Conservation (phyloP, 2,329 filamentous ascomycete species). For the Trichothecium roseum region DNA sequence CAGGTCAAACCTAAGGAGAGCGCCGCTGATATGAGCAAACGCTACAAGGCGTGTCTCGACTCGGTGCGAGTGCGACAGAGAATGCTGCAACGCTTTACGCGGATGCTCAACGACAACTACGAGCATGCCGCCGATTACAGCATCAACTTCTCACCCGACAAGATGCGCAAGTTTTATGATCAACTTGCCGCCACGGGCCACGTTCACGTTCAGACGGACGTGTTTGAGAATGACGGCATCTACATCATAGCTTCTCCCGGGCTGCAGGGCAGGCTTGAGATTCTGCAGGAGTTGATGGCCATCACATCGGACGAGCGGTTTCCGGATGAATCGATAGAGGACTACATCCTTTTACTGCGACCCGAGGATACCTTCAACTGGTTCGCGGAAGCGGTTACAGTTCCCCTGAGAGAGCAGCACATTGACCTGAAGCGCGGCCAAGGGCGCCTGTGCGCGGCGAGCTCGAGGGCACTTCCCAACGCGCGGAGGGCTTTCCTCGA, state of each 20-base stretch:
- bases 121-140: conserved; percentile 96
- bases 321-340: conserved; percentile 61
- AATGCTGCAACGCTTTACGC: conserved; percentile 91
- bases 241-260: conserved; percentile 79
- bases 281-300: conserved; percentile 77
- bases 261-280: conserved; percentile 62
- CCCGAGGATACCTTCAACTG: conserved; percentile 72
- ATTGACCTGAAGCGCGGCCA: conserved; percentile 82
- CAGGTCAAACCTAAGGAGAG: conserved; percentile 77
- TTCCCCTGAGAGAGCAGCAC: conserved; percentile 64
- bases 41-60: conserved; percentile 91
- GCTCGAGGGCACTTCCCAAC: conserved; percentile 67
- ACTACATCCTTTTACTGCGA: conserved; percentile 72
- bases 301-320: conserved; percentile 47
- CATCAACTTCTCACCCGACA: conserved; percentile 58
- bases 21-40: conserved; percentile 82
- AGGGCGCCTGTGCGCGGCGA: conserved; percentile 78
- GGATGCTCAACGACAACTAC: conserved; percentile 83
- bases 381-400: conserved; percentile 66
- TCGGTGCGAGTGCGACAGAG: conserved; percentile 92
- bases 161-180: conserved; percentile 68
- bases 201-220: conserved; percentile 69
- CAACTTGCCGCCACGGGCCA: conserved; percentile 74
- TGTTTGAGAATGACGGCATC: conserved; percentile 62
- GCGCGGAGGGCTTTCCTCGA: conserved; percentile 72